phyloP scores from a whole-genome alignment of 345 rosid species.

The Trapa bicornis region DNA sequence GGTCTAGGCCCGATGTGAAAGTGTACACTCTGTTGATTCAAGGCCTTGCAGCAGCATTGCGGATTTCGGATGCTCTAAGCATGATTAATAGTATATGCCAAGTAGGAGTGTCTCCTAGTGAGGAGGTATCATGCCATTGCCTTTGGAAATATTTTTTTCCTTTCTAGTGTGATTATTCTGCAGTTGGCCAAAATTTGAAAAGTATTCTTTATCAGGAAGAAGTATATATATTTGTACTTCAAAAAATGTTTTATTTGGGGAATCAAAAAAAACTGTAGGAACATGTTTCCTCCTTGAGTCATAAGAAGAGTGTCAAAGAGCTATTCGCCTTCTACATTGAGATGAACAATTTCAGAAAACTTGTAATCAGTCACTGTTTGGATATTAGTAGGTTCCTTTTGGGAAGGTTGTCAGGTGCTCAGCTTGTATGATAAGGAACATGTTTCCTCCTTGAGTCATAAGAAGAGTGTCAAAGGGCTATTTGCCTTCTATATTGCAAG shows the following conservation, averaged over 20 bases:
- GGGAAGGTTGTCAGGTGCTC: constrained; percentile 94
- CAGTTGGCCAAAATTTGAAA: not conserved
- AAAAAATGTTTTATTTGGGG: not conserved
- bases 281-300: not conserved
- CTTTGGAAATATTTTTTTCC: not conserved
- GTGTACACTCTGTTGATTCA: constrained; percentile 49
- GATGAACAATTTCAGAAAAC: not conserved
- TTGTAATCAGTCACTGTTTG: not conserved
- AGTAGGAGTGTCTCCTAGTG: constrained; percentile 72
- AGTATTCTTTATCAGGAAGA: not conserved
- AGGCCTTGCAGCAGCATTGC: constrained; percentile 61
- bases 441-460: not conserved
- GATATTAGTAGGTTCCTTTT: constrained; percentile 61
- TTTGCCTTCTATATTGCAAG: not conserved
- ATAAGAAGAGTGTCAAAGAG: not conserved
- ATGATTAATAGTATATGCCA: constrained; percentile 62
- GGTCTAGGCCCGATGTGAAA: constrained; percentile 78
- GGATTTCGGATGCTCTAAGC: constrained; percentile 74
- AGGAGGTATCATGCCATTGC: constrained; percentile 37
- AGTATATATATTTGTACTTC: not conserved
- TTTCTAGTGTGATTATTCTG: not conserved
- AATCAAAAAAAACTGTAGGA: not conserved
- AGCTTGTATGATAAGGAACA: constrained; percentile 35
- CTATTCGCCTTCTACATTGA: not conserved
- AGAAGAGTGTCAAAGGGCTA: not conserved